Evolutionary conservation across 352 stramenopile species (phyloP), one percentile per base, ranked within the genome.

Genomic region (Albugo laibachii): DNA sequence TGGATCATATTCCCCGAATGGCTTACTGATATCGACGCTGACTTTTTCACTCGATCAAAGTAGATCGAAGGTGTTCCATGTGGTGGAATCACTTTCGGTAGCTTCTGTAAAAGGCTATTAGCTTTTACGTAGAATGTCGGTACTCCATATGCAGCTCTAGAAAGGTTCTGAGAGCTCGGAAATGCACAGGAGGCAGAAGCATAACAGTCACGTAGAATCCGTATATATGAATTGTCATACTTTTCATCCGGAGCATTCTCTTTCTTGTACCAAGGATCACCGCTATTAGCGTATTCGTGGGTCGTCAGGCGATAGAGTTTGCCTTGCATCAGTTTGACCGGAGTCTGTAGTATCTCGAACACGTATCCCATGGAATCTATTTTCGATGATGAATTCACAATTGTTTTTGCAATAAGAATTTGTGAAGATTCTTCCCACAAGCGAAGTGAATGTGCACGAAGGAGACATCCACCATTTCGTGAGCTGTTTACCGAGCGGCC

Each of bases 191-290:
- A 92, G 5, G 74, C 74, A 0, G 79, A 92, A 1, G 75, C 76
- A 24, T 92, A 92, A 50, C 79, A 92, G 27, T 92, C 79, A 11
- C 76, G 67, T 41, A 92, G 55, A 47, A 92, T 86, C 38, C 82
- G 84, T 52, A 92, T 84, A 53, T 86, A 86, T 3, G 73, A 86
- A 11, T 58, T 57, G 50, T 92, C 79, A 46, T 92, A 92, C 41
- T 92, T 73, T 53, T 92, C 79, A 41, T 88, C 76, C 0, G 76
- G 79, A 1, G 86, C 36, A 19, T 92, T 89, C 46, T 92, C 79
- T 47, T 86, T 85, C 49, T 92, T 92, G 61, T 92, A 92, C 79
- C 79, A 92, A 6, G 79, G 75, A 45, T 92, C 79, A 19, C 79
- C 79, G 43, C 76, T 75, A 41, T 92, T 87, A 15, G 79, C 76